A percentile compares a stretch with the other conserved stretches of the same genome.
Evolutionary conservation across 441 rosid genomes (phyloP).

Genomic region (Syzygium malaccense): DNA sequence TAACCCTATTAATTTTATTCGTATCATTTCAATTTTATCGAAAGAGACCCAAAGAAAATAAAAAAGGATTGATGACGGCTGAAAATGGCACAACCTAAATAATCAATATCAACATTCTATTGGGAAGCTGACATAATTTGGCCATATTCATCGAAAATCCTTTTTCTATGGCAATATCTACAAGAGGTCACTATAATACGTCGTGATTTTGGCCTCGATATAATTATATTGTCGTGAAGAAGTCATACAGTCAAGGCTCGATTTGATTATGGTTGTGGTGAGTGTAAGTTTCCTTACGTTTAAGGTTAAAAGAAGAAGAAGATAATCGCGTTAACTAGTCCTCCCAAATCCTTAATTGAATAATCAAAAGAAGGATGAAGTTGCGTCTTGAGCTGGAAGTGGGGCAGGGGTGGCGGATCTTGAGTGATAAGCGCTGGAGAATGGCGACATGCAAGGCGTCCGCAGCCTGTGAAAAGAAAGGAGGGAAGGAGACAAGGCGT

Average conservation of each 20-base stretch:
- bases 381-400: not conserved
- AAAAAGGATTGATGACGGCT: not conserved
- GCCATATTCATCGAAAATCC: not conserved
- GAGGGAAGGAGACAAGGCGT: not conserved
- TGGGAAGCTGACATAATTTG: not conserved
- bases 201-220: not conserved
- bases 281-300: not conserved
- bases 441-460: not conserved
- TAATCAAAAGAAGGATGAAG: not conserved
- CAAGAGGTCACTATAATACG: not conserved
- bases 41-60: not conserved
- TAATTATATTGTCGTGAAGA: not conserved
- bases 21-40: not conserved
- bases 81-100: not conserved
- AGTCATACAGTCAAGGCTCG: not conserved
- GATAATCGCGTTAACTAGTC: not conserved
- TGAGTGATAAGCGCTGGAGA: too few relatives aligned
- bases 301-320: not conserved
- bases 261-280: not conserved
- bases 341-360: not conserved
- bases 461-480: not conserved
- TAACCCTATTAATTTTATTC: not conserved
- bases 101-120: accelerated
- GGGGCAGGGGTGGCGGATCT: not conserved
- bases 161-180: not conserved